These are phyloP conservation scores for Rhodotorula sp. DNA, from an alignment of 1,284 basidiomycete genomes.

Conservation along the genomic window DNA sequence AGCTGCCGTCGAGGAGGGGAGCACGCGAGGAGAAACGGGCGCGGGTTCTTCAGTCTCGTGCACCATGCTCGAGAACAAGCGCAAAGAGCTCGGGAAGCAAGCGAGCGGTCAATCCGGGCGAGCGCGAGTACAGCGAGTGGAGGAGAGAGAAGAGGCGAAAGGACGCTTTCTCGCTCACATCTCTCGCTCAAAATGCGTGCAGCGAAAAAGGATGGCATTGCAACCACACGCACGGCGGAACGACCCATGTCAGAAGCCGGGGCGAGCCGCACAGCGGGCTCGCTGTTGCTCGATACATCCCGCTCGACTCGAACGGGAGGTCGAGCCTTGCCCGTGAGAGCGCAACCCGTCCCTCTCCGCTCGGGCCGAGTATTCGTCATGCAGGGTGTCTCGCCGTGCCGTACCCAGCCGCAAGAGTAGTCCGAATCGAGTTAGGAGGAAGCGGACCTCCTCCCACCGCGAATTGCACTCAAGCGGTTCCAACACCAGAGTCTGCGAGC, in stretches of 20 bases:
- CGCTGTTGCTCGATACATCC: background rate
- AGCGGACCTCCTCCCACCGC: background rate
- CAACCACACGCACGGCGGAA: background rate
- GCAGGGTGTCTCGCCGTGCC: background rate
- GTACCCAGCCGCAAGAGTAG: slow-evolving; percentile 25
- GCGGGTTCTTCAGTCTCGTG: no score
- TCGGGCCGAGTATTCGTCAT: background rate
- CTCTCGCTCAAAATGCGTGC: background rate
- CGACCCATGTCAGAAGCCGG: slow-evolving; percentile 6
- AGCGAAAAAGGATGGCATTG: no score
- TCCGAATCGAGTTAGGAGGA: slow-evolving; percentile 29
- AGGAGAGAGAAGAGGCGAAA: no score
- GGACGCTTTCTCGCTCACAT: no score
- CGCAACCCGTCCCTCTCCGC: no score
- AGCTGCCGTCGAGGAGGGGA: no score
- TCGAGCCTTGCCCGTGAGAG: background rate
- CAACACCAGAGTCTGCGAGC: background rate
- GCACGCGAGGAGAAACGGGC: no score
- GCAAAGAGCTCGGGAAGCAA: no score
- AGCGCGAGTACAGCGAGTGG: background rate
- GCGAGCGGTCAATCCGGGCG: background rate
- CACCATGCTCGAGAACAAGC: no score
- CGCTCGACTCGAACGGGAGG: background rate
- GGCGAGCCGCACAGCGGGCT: slow-evolving; percentile 15
- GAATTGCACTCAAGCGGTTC: slow-evolving; percentile 25